phyloP scores from a whole-genome alignment of 208 protist genomes.

The Crithidia acanthocephali region DNA sequence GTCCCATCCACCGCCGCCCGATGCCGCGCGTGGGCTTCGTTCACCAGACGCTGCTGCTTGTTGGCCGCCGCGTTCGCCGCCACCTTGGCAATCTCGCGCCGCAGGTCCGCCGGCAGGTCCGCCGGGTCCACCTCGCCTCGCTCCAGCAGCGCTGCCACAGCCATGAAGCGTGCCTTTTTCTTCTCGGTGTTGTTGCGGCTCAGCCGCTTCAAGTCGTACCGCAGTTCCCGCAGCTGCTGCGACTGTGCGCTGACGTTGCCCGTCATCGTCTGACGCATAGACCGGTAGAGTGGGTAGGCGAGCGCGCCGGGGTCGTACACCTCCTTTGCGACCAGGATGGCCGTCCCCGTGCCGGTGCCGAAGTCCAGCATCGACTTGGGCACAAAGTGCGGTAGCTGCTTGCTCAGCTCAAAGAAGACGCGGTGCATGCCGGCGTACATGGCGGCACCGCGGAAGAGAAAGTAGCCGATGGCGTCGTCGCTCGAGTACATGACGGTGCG shows the following conservation, averaged over 20 bases:
- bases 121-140: constrained; percentile 72
- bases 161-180: constrained; percentile 89
- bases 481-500: constrained; percentile 82
- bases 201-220: constrained; percentile 74
- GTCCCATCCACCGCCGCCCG: constrained; percentile 82
- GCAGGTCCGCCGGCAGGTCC: constrained; percentile 74
- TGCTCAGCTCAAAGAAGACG: constrained; percentile 87
- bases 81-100: constrained; percentile 74
- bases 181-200: constrained; percentile 84
- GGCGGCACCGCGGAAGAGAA: constrained; percentile 84
- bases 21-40: constrained; percentile 68
- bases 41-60: constrained; percentile 56
- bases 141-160: constrained; percentile 82
- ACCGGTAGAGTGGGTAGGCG: constrained; percentile 88
- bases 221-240: constrained; percentile 69
- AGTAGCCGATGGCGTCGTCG: constrained; percentile 89
- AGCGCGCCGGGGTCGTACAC: constrained; percentile 86
- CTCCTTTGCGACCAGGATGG: constrained; percentile 88
- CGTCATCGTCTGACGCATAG: constrained; percentile 83
- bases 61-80: constrained; percentile 55
- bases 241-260: constrained; percentile 58
- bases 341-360: constrained; percentile 82
- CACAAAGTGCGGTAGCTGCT: constrained; percentile 88
- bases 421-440: constrained; percentile 92
- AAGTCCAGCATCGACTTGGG: constrained; percentile 91